Conservation (phyloP, 306 rosid genomes). For the Abrus precatorius region DNA sequence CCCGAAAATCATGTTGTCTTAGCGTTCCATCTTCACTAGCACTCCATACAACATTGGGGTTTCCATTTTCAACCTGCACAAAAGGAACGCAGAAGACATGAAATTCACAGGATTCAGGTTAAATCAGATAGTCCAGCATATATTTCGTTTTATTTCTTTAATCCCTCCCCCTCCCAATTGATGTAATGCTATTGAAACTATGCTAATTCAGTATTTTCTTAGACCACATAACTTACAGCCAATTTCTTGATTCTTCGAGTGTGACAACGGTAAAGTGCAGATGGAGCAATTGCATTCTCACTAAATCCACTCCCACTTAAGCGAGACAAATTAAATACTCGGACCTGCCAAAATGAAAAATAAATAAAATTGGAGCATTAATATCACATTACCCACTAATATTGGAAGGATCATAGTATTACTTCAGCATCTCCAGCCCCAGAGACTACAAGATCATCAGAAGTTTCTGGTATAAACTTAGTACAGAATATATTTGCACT, state of each 20-base stretch:
- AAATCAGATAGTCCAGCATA: slow-evolving; percentile 13
- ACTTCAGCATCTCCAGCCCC: slow-evolving; percentile 99
- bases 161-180: background rate
- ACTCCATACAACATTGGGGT: slow-evolving; percentile 98
- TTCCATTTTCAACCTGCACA: slow-evolving; percentile 92
- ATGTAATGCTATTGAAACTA: slow-evolving; percentile 33
- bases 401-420: slow-evolving; percentile 44
- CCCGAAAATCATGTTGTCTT: slow-evolving; percentile 97
- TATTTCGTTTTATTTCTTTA: slow-evolving; percentile 19
- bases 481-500: slow-evolving; percentile 93
- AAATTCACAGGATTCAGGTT: slow-evolving; percentile 20
- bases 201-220: slow-evolving; percentile 35
- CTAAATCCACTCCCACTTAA: slow-evolving; percentile 65
- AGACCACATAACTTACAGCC: slow-evolving; percentile 77
- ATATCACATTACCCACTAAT: slow-evolving; percentile 10
- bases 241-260: slow-evolving; percentile 93
- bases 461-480: slow-evolving; percentile 94
- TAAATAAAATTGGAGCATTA: slow-evolving; percentile 35
- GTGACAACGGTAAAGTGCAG: slow-evolving; percentile 84
- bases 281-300: slow-evolving; percentile 68
- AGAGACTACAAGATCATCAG: slow-evolving; percentile 94
- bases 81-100: slow-evolving; percentile 38
- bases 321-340: slow-evolving; percentile 82
- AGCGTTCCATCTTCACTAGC: slow-evolving; percentile 99
- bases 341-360: slow-evolving; percentile 71